Percentiles rank a stretch among this genome's conserved stretches.
phyloP scores from a whole-genome alignment of 2,329 filamentous ascomycete genomes.

The Periconia macrospinosa region DNA sequence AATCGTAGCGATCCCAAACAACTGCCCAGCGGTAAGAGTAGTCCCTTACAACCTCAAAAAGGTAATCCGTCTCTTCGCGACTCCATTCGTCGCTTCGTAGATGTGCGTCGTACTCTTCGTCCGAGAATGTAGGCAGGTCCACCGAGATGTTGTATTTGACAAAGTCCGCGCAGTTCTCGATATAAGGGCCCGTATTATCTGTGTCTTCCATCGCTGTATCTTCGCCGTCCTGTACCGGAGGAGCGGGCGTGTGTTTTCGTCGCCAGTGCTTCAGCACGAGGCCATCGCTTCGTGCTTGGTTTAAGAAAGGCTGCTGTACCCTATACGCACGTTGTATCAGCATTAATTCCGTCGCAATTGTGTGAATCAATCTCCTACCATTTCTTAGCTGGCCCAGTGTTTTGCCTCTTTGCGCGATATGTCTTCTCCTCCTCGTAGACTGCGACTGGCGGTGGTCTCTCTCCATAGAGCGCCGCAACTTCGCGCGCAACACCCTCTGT shows the following conservation, averaged over 20 bases:
- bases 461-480: slow-evolving; percentile 45
- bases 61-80: slow-evolving; percentile 89
- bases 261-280: slow-evolving; percentile 81
- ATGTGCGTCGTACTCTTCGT: slow-evolving; percentile 80
- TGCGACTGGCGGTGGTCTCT: slow-evolving; percentile 45
- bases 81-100: slow-evolving; percentile 80
- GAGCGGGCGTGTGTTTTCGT: slow-evolving; percentile 53
- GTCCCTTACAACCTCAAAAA: slow-evolving; percentile 73
- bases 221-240: slow-evolving; percentile 32
- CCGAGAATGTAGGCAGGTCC: slow-evolving; percentile 77
- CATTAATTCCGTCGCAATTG: neutral
- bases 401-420: slow-evolving; percentile 43
- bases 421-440: slow-evolving; percentile 45
- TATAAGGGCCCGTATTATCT: slow-evolving; percentile 40
- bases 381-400: slow-evolving; percentile 42
- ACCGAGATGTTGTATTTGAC: slow-evolving; percentile 87
- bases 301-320: slow-evolving; percentile 63
- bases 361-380: slow-evolving; percentile 24
- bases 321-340: slow-evolving; percentile 21
- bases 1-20: slow-evolving; percentile 92
- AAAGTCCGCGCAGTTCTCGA: slow-evolving; percentile 62
- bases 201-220: slow-evolving; percentile 34
- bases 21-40: slow-evolving; percentile 90
- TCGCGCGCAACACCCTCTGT: slow-evolving; percentile 45
- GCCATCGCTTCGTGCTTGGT: slow-evolving; percentile 73